Evolutionary conservation across 768 basidiomycete genomes (phyloP), one percentile per base, ranked within the genome.

Genomic region (Lentinula sp.): DNA sequence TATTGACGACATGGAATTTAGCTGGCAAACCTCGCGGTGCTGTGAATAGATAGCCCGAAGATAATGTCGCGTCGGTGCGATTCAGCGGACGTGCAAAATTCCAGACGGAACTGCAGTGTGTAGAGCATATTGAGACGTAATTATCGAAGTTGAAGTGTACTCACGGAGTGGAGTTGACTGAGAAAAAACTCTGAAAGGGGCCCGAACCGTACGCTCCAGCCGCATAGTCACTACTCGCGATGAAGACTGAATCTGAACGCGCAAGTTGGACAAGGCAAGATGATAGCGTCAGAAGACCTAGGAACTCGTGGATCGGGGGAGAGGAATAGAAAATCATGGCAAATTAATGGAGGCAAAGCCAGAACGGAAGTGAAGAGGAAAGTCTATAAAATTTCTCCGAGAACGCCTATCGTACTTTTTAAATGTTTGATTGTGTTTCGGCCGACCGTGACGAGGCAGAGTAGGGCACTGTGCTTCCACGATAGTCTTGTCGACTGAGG

Each of bases 141-240:
- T 7, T 1, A 37, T 39, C 23, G 35, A 5, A 43, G 5, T n/a
- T 10, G 13, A 43, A 13, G 7, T 11, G 42, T 28, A 45, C 56
- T 46, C 56, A 57, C 56, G 56, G 56, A 16, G 56, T 57, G 43
- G 21, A 57, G 34, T 48, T 48, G 28, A 40, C 34, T 34, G 56
- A 45, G 45, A 57, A 43, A 48, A 57, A 57, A 21, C 4, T 43
- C 39, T 57, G 56, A 31, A 16, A 15, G 15, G 56, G 56, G 21
- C 56, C 56, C 45, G 56, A 28, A 18, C 56, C 56, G 31, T 21
- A 48, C 4, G 21, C 56, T 11, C 56, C 56, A 28, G 56, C 45
- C 15, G 40, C 23, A 28, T 57, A 57, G 6, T 57, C 39, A 13
- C 45, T 46, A 32, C 43, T 57, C 7, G 40, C 56, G 23, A 45